Evolutionary conservation across 176 grass and related monocot species (phyloP), one percentile per base, ranked within the genome.

Genomic region (Paspalum notatum): DNA sequence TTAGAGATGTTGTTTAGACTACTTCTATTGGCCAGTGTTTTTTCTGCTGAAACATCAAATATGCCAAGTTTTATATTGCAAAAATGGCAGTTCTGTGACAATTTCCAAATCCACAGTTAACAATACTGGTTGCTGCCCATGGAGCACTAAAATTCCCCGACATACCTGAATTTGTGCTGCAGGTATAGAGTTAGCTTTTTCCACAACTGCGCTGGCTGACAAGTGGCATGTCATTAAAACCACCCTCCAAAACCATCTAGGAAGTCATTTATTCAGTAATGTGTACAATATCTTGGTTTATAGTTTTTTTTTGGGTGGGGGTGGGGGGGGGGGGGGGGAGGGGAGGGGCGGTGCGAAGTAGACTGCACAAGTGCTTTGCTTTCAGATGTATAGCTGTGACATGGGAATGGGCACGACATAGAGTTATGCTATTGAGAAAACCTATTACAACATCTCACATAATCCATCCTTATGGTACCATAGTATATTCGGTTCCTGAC

Each of bases 61-160:
- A n/a, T n/a, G n/a, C n/a, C n/a, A n/a, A 10, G 9, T 57, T 22
- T 22, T 3, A 32, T 32, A 32, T 32, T 2, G 32, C 32, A 32
- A 32, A 32, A n/a, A n/a, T n/a, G n/a, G n/a, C 32, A 74, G 5
- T 22, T 61, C 1, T 44, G 10, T 27, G 21, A 15, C 61, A 12
- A 16, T 48, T 47, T 44, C 18, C 14, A 41, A 55, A 72, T 54
- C 15, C 20, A 27, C 80, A 78, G 66, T 25, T 83, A 66, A 83
- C 85, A 57, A 78, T 87, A 27, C 74, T 87, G 17, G 26, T 72
- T 58, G 74, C 74, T 78, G 58, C 74, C 20, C 27, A 83, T 57
- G 66, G 74, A 83, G 69, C 13, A 65, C n/a, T 72, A 16, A 54
- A 83, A 5, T 71, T 73, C 20, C 50, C 59, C 0, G 59, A n/a